Evolutionary conservation across 768 basidiomycete species (phyloP), one percentile per base, ranked within the genome.

Genomic region (Trametes sanguinea): DNA sequence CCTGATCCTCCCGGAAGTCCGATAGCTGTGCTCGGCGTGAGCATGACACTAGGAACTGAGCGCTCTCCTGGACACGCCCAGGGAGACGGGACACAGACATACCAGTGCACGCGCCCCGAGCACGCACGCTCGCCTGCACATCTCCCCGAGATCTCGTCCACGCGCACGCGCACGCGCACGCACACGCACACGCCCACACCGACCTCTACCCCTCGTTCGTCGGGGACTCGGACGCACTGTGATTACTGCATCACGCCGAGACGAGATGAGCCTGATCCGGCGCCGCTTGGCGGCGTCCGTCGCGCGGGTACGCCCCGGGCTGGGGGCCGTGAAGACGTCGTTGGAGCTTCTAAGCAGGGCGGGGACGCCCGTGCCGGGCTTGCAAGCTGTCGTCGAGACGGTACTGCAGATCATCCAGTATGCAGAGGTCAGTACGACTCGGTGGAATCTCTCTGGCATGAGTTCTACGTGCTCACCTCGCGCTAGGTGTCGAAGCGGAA

Each of bases 371-470:
- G 39, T 42, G 39, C 53, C 53, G 6, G 39, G 53, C 42, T 11
- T 43, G 14, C 53, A 43, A 14, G 53, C 27, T 27, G 53, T 22
- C 2, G 53, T 33, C 35, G 53, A 44, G 40, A 44, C 29, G 40
- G 53, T 44, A 4, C 29, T 54, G 53, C 53, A 44, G 42, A 43
- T 44, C 53, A 30, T 44, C 9, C 6, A 54, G 29, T 54, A 54
- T 44, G 53, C 29, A 10, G 53, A 54, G 53, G 53, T 54, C 22
- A 13, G 40, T 16, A 27, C 4, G 13, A 27, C 29, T 9, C 29
- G 53, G 4, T 14, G n/a, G n/a, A n/a, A 39, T 29, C 35, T 11
- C 11, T 37, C 35, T 37, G 35, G 11, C 35, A 37, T 30, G 48
- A 13, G 17, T 47, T 8, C n/a, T 27, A 22, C 27, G 46, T 47